Conservation (phyloP, 176 grass and related monocot species). For the Luzula sylvatica region DNA sequence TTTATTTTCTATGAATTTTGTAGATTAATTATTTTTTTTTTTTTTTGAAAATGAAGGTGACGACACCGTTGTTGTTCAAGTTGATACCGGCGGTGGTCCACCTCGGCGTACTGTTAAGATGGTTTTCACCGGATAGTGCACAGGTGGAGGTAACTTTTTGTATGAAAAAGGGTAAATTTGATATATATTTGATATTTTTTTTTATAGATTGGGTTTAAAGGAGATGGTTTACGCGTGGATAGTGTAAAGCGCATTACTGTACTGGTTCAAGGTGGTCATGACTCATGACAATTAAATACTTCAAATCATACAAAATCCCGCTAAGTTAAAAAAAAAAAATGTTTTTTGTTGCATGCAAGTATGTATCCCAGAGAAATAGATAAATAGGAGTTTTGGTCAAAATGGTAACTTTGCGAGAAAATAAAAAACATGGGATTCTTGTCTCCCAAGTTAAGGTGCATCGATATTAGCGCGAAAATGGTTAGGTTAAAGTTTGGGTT, state of each 20-base stretch:
- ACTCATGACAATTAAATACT: slow-evolving; percentile 49
- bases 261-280: slow-evolving; percentile 75
- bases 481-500: slow-evolving; percentile 3
- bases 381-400: slow-evolving; percentile 19
- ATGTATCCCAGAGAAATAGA: slow-evolving; percentile 12
- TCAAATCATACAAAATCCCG: background rate
- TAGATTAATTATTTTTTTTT: background rate
- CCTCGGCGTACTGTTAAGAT: slow-evolving; percentile 86
- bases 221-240: slow-evolving; percentile 60
- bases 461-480: slow-evolving; percentile 6
- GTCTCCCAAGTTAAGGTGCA: too few relatives aligned
- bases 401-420: background rate
- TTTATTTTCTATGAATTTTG: too few relatives aligned
- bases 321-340: background rate
- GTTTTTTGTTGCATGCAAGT: background rate
- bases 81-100: slow-evolving; percentile 92
- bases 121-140: slow-evolving; percentile 86
- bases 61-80: slow-evolving; percentile 94
- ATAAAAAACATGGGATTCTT: background rate
- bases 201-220: slow-evolving; percentile 81
- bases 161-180: too few relatives aligned
- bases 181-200: too few relatives aligned
- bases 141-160: slow-evolving; percentile 86
- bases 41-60: slow-evolving; percentile 45
- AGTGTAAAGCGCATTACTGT: slow-evolving; percentile 76